These are phyloP conservation scores for Setomelanomma holmii DNA, from an alignment of 2,329 filamentous ascomycete genomes.

Conservation along the genomic window DNA sequence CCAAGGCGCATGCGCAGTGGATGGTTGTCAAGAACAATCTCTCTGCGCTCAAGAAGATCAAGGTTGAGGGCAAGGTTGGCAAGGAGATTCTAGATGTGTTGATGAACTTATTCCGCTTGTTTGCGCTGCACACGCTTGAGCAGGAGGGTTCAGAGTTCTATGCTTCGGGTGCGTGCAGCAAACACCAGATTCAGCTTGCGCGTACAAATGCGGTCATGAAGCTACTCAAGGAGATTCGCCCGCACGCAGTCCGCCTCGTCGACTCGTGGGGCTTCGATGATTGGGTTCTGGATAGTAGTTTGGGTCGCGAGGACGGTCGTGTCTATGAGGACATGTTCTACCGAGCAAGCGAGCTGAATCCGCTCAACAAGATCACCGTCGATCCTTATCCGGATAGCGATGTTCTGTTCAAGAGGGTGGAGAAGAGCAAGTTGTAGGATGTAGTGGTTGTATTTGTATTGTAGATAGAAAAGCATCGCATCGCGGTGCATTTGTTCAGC, in stretches of 20 bases:
- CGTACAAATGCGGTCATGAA: conserved; percentile 72
- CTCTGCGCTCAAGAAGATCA: conserved; percentile 65
- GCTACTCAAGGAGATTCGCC: conserved; percentile 73
- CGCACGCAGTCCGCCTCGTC: conserved; percentile 74
- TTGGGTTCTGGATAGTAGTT: conserved; percentile 75
- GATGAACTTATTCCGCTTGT: conserved; percentile 71
- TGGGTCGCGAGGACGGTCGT: conserved; percentile 75
- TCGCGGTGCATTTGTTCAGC: neutral
- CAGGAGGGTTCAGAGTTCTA: conserved; percentile 76
- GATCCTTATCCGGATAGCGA: conserved; percentile 73
- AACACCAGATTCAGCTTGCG: conserved; percentile 74
- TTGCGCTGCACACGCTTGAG: conserved; percentile 71
- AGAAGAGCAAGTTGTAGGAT: conserved; percentile 61
- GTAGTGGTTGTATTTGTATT: neutral
- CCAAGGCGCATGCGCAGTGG: conserved; percentile 78
- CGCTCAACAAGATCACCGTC: conserved; percentile 73
- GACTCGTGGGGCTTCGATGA: conserved; percentile 80
- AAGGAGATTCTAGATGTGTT: conserved; percentile 64
- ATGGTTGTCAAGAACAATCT: conserved; percentile 83
- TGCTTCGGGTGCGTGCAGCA: conserved; percentile 70
- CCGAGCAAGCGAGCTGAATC: conserved; percentile 74
- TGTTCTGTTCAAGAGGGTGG: conserved; percentile 67
- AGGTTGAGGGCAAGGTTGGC: conserved; percentile 63
- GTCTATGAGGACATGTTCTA: conserved; percentile 81
- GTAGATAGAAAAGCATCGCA: too few species aligned